Conservation (phyloP, 2,329 filamentous ascomycete species). For the Capronia americana region DNA sequence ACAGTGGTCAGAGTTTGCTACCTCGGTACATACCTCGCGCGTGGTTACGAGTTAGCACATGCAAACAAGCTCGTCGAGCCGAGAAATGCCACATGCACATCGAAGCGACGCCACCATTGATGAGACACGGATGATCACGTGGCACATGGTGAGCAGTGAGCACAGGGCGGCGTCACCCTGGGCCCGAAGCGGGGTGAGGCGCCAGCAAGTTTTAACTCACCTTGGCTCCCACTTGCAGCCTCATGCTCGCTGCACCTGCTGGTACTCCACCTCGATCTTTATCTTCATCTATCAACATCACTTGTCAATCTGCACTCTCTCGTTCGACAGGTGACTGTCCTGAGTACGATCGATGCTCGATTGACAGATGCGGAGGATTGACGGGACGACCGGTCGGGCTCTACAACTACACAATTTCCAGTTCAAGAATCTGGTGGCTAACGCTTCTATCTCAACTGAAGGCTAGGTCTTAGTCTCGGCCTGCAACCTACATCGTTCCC, state of each 20-base stretch:
- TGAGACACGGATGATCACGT: too few species aligned
- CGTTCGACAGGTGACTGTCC: background rate
- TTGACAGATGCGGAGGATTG: slow-evolving; percentile 28
- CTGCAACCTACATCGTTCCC: slow-evolving; percentile 38
- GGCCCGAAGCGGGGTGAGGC: too few species aligned
- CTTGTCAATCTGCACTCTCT: background rate
- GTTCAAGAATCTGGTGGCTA: slow-evolving; percentile 38
- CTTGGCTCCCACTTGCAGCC: background rate
- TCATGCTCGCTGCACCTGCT: background rate
- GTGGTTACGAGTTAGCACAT: too few species aligned
- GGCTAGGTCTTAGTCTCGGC: slow-evolving; percentile 39
- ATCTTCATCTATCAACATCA: background rate
- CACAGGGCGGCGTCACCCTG: too few species aligned
- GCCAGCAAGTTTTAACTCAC: too few species aligned
- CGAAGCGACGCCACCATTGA: too few species aligned
- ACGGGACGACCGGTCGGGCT: slow-evolving; percentile 42
- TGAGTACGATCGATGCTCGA: background rate
- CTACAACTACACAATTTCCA: slow-evolving; percentile 38
- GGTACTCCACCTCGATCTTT: background rate
- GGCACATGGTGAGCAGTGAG: too few species aligned
- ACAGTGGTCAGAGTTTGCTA: too few species aligned
- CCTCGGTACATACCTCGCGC: too few species aligned
- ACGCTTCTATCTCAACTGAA: slow-evolving; percentile 37
- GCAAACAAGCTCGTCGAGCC: too few species aligned
- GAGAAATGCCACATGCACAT: too few species aligned